Evolutionary conservation across 768 basidiomycete species (phyloP), one percentile per base, ranked within the genome.

Genomic region (Kwoniella mangroviensis): DNA sequence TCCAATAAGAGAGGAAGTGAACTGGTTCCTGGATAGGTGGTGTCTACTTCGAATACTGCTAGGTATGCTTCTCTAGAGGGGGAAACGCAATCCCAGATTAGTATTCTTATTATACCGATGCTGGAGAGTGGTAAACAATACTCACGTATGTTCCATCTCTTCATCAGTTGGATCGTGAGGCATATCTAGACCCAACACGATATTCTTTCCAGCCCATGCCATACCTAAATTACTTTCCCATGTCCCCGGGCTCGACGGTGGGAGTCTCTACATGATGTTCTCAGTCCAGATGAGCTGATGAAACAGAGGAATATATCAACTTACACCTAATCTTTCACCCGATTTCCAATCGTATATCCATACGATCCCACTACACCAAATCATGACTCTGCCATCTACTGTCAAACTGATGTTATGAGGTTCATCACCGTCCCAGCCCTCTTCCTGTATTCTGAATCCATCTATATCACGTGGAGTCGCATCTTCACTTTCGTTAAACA

Each of bases 401-500:
- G 64, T 54, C 22, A 65, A 43, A n/a, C 64, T 65, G 41, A 65
- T 57, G 26, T 65, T 65, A 21, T 65, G 64, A 19, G 64, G 64
- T 3, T 65, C 64, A 0, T 41, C 52, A 15, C 64, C 53, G n/a
- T 19, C 11, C 64, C 64, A 65, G 0, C 54, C 64, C 0, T n/a
- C 13, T 26, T 65, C 64, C 52, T 11, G 11, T n/a, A 65, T 65
- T 21, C 54, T 34, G 1, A 65, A 21, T 9, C n/a, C 52, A 22
- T 40, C 64, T 10, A n/a, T 15, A 17, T 65, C 64, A 34, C 42
- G 41, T 21, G 52, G 52, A 21, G 21, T n/a, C 5, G 64, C 54
- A 13, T 65, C 64, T 42, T 65, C 64, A 10, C 19, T 40, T 43
- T 65, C 64, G 24, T 65, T 65, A n/a, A 65, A 65, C 12, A 65